Evolutionary conservation across 2,329 filamentous ascomycete species (phyloP).

Genomic region (Ophiostoma himal-ulmi): DNA sequence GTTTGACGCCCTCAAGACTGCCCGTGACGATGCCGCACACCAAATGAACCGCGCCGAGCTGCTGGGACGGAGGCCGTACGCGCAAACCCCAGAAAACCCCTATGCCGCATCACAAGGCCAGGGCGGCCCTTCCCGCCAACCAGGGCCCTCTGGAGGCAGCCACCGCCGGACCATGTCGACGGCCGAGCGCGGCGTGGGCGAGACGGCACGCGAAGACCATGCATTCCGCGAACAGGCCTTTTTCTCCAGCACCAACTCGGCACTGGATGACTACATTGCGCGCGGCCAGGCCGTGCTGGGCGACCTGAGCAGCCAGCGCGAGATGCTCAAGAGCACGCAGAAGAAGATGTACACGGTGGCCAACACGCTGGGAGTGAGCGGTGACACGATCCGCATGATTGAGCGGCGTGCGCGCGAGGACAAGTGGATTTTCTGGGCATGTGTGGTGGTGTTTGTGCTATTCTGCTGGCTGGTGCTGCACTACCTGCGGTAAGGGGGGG

Average conservation of each 20-base stretch:
- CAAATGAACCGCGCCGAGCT: slow-evolving; percentile 68
- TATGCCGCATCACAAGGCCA: slow-evolving; percentile 52
- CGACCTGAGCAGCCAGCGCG: slow-evolving; percentile 81
- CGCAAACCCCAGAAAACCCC: slow-evolving; percentile 74
- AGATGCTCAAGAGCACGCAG: slow-evolving; percentile 94
- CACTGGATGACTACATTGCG: slow-evolving; percentile 90
- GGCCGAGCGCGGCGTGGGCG: slow-evolving; percentile 22
- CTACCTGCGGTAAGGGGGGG: slow-evolving; percentile 62
- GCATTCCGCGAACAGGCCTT: slow-evolving; percentile 78
- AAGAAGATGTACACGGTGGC: slow-evolving; percentile 84
- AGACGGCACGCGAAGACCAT: slow-evolving; percentile 11
- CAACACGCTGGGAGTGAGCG: slow-evolving; percentile 87
- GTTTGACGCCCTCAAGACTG: slow-evolving; percentile 70
- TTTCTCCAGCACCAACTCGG: slow-evolving; percentile 71
- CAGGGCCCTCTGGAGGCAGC: slow-evolving; percentile 31
- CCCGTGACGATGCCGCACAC: slow-evolving; percentile 67
- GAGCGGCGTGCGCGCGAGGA: slow-evolving; percentile 87
- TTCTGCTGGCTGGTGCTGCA: slow-evolving; percentile 92
- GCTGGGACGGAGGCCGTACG: slow-evolving; percentile 76
- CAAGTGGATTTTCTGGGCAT: slow-evolving; percentile 94
- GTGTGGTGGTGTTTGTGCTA: slow-evolving; percentile 76
- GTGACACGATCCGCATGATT: slow-evolving; percentile 95
- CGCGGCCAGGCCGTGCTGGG: slow-evolving; percentile 83
- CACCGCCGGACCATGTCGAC: slow-evolving; percentile 5
- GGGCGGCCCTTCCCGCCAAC: slow-evolving; percentile 36